These are phyloP conservation scores for Pterocarpus macrocarpus DNA, from an alignment of 306 rosid species.

Conservation along the genomic window DNA sequence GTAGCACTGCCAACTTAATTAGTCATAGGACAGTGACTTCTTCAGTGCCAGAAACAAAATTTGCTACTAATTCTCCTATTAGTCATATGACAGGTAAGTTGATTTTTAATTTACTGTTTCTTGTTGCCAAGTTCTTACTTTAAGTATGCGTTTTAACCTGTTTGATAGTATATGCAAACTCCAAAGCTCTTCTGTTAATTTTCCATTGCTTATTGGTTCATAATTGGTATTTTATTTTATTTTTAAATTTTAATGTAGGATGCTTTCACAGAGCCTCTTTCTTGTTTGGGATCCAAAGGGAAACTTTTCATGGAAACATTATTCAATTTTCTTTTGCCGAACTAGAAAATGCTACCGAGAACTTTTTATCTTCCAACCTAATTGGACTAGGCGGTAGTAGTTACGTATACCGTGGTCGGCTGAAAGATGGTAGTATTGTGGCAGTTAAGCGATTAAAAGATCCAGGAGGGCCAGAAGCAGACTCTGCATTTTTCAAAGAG, in stretches of 20 bases:
- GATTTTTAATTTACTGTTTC: neutral
- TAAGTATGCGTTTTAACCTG: neutral
- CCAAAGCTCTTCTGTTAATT: conserved; percentile 16
- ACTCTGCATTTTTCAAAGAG: conserved; percentile 80
- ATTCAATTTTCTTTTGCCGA: conserved; percentile 79
- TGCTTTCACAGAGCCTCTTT: conserved; percentile 80
- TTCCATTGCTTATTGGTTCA: conserved; percentile 24
- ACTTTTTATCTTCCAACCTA: conserved; percentile 81
- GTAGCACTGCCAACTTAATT: conserved; percentile 80
- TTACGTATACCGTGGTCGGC: conserved; percentile 82
- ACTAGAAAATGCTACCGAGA: conserved; percentile 86
- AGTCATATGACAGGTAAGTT: conserved; percentile 64
- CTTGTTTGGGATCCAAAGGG: conserved; percentile 64
- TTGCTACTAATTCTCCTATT: conserved; percentile 57
- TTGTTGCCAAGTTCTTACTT: conserved; percentile 25
- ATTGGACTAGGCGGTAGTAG: conserved; percentile 97
- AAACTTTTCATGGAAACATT: conserved; percentile 68
- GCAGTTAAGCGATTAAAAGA: conserved; percentile 88
- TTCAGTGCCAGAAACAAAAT: conserved; percentile 67
- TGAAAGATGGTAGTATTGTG: conserved; percentile 74
- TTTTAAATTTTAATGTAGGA: conserved; percentile 57
- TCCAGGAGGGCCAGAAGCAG: conserved; percentile 80
- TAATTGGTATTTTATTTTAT: conserved; percentile 16
- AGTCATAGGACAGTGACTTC: conserved; percentile 60
- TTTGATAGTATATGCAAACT: conserved; percentile 14